A percentile compares a stretch with the other conserved stretches of the same genome.
Conservation (phyloP, 2,329 filamentous ascomycete genomes). For the Hirsutella minnesotensis region DNA sequence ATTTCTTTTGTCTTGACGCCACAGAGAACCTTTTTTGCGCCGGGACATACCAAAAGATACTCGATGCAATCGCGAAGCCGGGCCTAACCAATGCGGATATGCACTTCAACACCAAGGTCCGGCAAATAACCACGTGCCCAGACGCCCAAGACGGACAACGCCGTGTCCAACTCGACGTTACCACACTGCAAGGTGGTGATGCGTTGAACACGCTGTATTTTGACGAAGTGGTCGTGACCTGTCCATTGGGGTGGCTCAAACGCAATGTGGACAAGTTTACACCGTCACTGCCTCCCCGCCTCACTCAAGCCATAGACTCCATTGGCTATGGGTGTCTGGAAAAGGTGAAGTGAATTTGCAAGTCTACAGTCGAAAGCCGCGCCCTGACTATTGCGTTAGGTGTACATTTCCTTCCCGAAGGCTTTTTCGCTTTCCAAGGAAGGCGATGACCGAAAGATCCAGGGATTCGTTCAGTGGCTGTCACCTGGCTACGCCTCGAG, state of each 20-base stretch:
- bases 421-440: constrained; percentile 58
- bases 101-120: constrained; percentile 34
- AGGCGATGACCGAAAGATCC: constrained; percentile 27
- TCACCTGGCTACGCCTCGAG: constrained; percentile 53
- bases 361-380: too few species aligned
- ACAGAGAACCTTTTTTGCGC: constrained; percentile 48
- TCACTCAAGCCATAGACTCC: constrained; percentile 49
- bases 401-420: constrained; percentile 57
- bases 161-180: constrained; percentile 32
- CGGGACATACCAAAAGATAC: constrained; percentile 45
- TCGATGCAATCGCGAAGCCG: constrained; percentile 46
- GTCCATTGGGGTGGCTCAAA: constrained; percentile 59
- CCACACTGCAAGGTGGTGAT: constrained; percentile 9
- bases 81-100: constrained; percentile 44
- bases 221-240: constrained; percentile 57
- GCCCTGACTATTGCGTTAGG: constrained; percentile 20
- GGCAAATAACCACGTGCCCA: constrained; percentile 25
- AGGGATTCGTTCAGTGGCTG: constrained; percentile 68
- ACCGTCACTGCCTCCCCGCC: constrained; percentile 43
- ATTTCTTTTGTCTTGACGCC: neutral
- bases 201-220: constrained; percentile 29
- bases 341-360: constrained; percentile 33
- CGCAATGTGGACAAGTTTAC: constrained; percentile 44
- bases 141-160: constrained; percentile 19
- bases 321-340: constrained; percentile 62